phyloP scores from a whole-genome alignment of 495 filamentous ascomycete genomes.

The Penicillium fimorum region DNA sequence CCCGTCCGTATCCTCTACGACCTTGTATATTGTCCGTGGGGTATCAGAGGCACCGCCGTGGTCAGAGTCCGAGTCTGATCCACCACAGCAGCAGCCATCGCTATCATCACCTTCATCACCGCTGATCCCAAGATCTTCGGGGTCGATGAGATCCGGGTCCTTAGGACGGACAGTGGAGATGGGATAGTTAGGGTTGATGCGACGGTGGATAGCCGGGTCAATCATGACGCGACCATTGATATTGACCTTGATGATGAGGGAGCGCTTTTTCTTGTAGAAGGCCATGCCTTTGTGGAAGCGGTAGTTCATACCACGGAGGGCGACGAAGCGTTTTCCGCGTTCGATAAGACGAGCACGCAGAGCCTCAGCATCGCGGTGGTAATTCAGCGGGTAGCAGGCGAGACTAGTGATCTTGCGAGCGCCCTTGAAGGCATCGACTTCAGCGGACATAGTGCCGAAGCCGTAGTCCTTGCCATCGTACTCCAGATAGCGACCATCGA shows the following conservation, averaged over 20 bases:
- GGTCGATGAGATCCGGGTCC: conserved; percentile 65
- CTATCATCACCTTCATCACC: conserved; percentile 44
- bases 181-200: conserved; percentile 86
- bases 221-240: conserved; percentile 92
- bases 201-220: conserved; percentile 80
- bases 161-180: conserved; percentile 77
- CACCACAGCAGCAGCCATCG: conserved; percentile 40
- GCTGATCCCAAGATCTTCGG: conserved; percentile 42
- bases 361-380: conserved; percentile 71
- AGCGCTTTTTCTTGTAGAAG: conserved; percentile 78
- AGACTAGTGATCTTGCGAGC: conserved; percentile 79
- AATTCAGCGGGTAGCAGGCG: conserved; percentile 74
- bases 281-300: conserved; percentile 77
- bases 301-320: conserved; percentile 79
- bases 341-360: conserved; percentile 69
- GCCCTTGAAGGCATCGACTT: conserved; percentile 79
- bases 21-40: conserved; percentile 61
- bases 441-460: conserved; percentile 65
- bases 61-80: conserved; percentile 53
- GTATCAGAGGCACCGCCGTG: conserved; percentile 51
- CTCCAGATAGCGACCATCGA: conserved; percentile 83
- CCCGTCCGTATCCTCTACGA: conserved; percentile 63
- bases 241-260: conserved; percentile 72
- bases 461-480: conserved; percentile 78
- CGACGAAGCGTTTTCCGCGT: conserved; percentile 82